Evolutionary conservation across 129 eudicot genomes (phyloP).

Genomic region (Pulicaria dysenterica): DNA sequence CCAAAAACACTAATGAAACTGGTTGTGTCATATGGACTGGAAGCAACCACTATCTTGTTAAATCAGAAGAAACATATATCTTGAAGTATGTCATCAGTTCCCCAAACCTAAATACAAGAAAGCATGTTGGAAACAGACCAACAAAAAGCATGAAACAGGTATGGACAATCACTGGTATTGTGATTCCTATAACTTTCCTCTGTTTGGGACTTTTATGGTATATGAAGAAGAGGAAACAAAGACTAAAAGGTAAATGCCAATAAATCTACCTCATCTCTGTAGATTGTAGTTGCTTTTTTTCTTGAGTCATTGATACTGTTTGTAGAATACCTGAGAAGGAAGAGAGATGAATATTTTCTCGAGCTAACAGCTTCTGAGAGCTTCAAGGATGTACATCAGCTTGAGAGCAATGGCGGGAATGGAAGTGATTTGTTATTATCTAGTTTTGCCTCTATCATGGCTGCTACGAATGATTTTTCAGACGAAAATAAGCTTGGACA

Average conservation of each 20-base stretch:
- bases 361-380: conserved; percentile 34
- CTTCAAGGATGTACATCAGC: conserved; percentile 21
- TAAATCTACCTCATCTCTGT: background rate
- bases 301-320: background rate
- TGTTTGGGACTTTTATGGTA: conserved; percentile 27
- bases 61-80: too few species aligned
- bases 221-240: conserved; percentile 19
- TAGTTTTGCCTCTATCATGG: conserved; percentile 35
- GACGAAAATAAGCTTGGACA: conserved; percentile 44
- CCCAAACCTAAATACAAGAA: conserved; percentile 28
- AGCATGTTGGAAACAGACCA: background rate
- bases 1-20: conserved; percentile 10
- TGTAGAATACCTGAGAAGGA: conserved; percentile 13
- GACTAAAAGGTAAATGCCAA: conserved; percentile 27
- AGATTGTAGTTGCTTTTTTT: background rate
- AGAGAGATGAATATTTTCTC: conserved; percentile 23
- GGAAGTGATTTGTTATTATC: conserved; percentile 36
- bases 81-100: too few species aligned
- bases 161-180: conserved; percentile 18
- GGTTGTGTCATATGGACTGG: too few species aligned
- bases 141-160: background rate
- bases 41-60: too few species aligned
- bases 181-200: conserved; percentile 21
- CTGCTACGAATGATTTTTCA: conserved; percentile 43
- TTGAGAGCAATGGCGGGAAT: conserved; percentile 26